Evolutionary conservation across 106 monocot genomes (phyloP).

Genomic region (Xerophyta viscosa): DNA sequence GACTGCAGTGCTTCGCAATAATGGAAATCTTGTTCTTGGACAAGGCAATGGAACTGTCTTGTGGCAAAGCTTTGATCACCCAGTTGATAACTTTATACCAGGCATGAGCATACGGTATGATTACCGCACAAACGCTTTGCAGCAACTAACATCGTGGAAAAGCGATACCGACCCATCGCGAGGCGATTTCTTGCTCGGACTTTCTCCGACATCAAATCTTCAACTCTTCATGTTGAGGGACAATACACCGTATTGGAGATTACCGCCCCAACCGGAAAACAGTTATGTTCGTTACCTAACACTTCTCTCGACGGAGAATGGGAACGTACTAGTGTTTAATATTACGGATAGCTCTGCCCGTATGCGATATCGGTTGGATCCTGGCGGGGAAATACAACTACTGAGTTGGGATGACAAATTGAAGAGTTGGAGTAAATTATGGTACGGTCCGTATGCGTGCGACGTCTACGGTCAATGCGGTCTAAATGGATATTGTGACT

Average conservation of each 20-base stretch:
- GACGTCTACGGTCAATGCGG: constrained; percentile 20
- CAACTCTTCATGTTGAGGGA: constrained; percentile 15
- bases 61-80: constrained; percentile 25
- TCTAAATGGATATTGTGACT: constrained; percentile 18
- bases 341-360: background rate
- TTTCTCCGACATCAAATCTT: background rate
- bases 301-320: background rate
- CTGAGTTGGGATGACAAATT: constrained; percentile 2
- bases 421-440: background rate
- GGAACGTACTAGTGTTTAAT: background rate
- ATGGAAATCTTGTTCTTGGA: constrained; percentile 20
- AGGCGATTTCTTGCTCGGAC: constrained; percentile 16
- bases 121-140: background rate
- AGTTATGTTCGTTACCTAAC: background rate
- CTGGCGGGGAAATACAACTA: background rate
- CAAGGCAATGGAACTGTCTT: background rate
- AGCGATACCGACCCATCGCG: constrained; percentile 9
- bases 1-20: constrained; percentile 4
- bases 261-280: background rate
- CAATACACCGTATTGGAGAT: constrained; percentile 1
- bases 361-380: background rate
- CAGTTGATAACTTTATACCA: constrained; percentile 10
- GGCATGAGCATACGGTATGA: constrained; percentile 3
- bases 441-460: background rate
- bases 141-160: constrained; percentile 13